Percentiles rank a stretch among this genome's conserved stretches.
phyloP scores from a whole-genome alignment of 441 rosid genomes.

The Lepidium campestre region DNA sequence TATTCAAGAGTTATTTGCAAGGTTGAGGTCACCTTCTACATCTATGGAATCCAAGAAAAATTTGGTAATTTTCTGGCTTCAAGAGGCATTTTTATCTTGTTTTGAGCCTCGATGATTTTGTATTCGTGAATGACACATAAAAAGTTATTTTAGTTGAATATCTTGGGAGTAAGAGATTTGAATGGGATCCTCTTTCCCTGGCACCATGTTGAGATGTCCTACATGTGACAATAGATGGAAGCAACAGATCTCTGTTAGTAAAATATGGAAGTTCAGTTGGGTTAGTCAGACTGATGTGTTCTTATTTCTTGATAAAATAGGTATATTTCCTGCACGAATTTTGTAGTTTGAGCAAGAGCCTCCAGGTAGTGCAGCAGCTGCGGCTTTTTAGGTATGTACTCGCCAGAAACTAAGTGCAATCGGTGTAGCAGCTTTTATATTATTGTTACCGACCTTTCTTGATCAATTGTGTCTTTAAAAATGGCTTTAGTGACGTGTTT shows the following conservation, averaged over 20 bases:
- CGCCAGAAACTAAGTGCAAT: slow-evolving; percentile 11
- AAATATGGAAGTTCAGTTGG: slow-evolving; percentile 1
- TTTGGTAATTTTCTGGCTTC: slow-evolving; percentile 58
- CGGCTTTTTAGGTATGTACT: slow-evolving; percentile 77
- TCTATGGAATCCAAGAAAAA: slow-evolving; percentile 85
- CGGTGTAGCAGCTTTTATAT: neutral
- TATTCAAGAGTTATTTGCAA: slow-evolving; percentile 90
- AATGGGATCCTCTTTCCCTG: neutral
- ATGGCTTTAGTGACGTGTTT: neutral
- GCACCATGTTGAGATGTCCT: slow-evolving; percentile 6
- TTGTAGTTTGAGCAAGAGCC: slow-evolving; percentile 95
- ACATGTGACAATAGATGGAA: slow-evolving; percentile 6
- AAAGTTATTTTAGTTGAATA: slow-evolving; percentile 1
- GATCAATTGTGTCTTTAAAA: neutral
- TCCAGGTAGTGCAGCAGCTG: slow-evolving; percentile 93
- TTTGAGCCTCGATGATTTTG: neutral
- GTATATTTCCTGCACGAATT: slow-evolving; percentile 93
- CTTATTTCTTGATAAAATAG: slow-evolving; percentile 38
- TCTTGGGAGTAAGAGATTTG: neutral
- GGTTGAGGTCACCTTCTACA: slow-evolving; percentile 64
- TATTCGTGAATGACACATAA: slow-evolving; percentile 8
- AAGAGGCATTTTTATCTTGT: slow-evolving; percentile 14
- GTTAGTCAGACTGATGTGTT: slow-evolving; percentile 23
- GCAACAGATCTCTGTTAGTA: neutral
- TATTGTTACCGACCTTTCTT: neutral